Evolutionary conservation across 164 flowering plant species (phyloP).

Genomic region (Magnolia changhungtana): DNA sequence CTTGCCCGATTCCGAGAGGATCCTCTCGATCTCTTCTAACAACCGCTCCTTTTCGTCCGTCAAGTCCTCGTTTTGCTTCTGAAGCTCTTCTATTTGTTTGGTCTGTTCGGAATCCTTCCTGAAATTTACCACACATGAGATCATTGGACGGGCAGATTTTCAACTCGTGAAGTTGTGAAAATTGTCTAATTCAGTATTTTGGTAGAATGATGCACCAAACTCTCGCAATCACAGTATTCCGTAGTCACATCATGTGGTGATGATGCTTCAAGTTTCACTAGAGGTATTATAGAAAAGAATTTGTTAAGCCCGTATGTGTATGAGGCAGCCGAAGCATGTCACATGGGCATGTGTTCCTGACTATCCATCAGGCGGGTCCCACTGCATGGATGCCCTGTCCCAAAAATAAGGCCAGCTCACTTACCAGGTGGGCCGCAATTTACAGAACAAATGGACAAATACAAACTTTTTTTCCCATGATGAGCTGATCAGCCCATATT

Average conservation of each 20-base stretch:
- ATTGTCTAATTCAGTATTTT: background rate
- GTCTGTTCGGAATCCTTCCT: slow-evolving; percentile 93
- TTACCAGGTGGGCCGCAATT: background rate
- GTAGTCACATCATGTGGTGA: background rate
- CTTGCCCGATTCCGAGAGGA: slow-evolving; percentile 42
- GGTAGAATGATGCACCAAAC: background rate
- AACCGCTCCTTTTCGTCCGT: slow-evolving; percentile 64
- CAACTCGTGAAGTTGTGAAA: background rate
- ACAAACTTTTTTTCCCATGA: background rate
- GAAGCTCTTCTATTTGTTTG: slow-evolving; percentile 80
- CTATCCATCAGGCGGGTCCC: background rate
- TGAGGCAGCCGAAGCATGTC: background rate
- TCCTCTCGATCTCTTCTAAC: slow-evolving; percentile 72
- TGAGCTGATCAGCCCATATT: too few relatives aligned
- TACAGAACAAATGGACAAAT: background rate
- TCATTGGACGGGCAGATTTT: background rate
- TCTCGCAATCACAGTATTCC: background rate
- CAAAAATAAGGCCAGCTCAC: background rate
- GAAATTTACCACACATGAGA: slow-evolving; percentile 15
- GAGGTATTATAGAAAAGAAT: too few relatives aligned
- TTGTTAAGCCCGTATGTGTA: too few relatives aligned
- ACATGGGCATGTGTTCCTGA: background rate
- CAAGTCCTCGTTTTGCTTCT: slow-evolving; percentile 65
- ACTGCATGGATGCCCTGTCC: too few relatives aligned
- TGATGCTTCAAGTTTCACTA: background rate